Evolutionary conservation across 2,329 filamentous ascomycete genomes (phyloP).

Genomic region (Cercospora citrullina): DNA sequence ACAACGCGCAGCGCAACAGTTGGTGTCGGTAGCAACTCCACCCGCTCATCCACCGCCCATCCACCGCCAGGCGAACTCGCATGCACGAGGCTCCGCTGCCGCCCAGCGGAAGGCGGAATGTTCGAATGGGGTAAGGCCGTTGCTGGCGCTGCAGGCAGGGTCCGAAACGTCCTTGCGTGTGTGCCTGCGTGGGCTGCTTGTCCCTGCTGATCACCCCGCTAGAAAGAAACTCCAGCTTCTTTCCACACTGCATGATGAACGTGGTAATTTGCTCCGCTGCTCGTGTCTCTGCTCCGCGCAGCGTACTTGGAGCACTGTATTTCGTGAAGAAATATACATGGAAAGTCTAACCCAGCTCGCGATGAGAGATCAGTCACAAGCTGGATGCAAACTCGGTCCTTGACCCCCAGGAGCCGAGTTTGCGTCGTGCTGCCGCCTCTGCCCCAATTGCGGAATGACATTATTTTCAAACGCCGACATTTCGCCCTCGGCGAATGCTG

Average conservation of each 20-base stretch:
- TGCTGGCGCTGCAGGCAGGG: background rate
- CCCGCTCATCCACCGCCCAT: background rate
- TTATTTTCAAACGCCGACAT: conserved; percentile 3
- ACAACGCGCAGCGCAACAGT: background rate
- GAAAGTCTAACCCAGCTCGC: background rate
- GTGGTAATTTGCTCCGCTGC: background rate
- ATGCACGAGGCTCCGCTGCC: background rate
- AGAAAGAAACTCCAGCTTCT: conserved; percentile 34
- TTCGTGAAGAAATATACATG: background rate
- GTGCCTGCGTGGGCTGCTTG: background rate
- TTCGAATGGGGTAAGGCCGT: background rate
- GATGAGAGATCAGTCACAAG: background rate
- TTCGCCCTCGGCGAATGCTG: background rate
- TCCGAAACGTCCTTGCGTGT: background rate
- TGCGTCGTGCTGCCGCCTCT: background rate
- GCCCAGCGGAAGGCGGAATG: background rate
- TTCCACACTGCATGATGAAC: background rate
- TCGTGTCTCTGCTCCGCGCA: background rate
- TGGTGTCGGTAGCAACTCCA: background rate
- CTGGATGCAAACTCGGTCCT: background rate
- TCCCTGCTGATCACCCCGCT: background rate
- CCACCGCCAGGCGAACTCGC: background rate
- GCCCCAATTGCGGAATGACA: background rate
- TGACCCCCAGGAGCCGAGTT: background rate
- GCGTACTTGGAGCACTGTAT: background rate